Evolutionary conservation across 768 basidiomycete genomes (phyloP).

Genomic region (Kwoniella dejecticola): DNA sequence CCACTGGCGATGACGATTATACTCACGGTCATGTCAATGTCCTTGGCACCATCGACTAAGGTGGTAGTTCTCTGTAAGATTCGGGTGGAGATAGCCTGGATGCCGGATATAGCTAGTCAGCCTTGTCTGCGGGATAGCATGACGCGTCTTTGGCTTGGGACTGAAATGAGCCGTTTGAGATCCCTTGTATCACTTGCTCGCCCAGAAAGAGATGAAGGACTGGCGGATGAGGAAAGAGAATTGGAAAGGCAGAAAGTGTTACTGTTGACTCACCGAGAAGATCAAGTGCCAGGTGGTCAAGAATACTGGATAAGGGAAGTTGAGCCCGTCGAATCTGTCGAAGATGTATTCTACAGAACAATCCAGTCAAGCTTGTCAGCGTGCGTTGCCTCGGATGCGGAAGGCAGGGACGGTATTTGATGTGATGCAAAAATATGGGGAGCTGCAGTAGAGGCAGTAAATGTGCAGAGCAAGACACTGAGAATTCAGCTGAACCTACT

Average conservation of each 20-base stretch:
- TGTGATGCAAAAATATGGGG: too few species aligned
- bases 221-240: too few species aligned
- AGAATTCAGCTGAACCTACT: slow-evolving; percentile 60
- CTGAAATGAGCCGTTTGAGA: too few species aligned
- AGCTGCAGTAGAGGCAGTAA: too few species aligned
- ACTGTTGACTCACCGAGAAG: slow-evolving; percentile 63
- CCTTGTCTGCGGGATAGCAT: neutral
- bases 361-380: too few species aligned
- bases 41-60: slow-evolving; percentile 53
- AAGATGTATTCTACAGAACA: slow-evolving; percentile 53
- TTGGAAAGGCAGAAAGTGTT: too few species aligned
- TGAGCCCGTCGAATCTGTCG: slow-evolving; percentile 59
- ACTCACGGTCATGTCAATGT: slow-evolving; percentile 64
- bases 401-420: too few species aligned
- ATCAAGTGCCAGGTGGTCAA: slow-evolving; percentile 82
- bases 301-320: slow-evolving; percentile 89
- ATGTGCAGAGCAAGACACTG: too few species aligned
- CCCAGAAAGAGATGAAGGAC: too few species aligned
- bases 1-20: neutral
- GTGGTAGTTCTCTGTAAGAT: slow-evolving; percentile 53
- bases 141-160: neutral
- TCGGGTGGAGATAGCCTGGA: slow-evolving; percentile 48
- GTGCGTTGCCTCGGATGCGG: too few species aligned
- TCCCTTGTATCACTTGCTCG: too few species aligned
- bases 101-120: neutral